Base-by-base conservation (phyloP, 768 basidiomycete species). In the Suillus alpinus region DNA sequence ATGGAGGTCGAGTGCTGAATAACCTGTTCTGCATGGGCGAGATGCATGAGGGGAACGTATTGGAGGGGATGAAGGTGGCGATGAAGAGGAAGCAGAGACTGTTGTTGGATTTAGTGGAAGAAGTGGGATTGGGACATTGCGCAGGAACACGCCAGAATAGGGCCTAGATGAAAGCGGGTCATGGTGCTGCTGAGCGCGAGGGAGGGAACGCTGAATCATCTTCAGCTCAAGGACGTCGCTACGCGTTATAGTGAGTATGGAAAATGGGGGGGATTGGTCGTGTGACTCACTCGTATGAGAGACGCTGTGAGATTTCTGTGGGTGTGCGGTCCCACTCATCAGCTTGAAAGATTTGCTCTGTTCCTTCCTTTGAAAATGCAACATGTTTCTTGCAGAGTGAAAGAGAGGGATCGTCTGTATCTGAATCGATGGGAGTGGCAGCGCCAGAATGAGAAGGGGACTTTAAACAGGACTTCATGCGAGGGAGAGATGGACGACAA, bases 291-390 rank as follows among this genome's bases (percentile, higher is more conserved):
- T 86, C 80, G 68, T 89, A 91, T 2, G 83, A 80, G 64, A 91
- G 74, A 61, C 79, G 81, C 36, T 79, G 78, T 6, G 86, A 81
- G 29, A 87, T 84, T 43, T 88, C 86, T 2, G 81, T 80, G 3
- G 90, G 89, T 1, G 87, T 89, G 16, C 90, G 80, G 70, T 92
- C 90, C 90, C 90, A 91, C 59, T 89, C 88, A 69, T 92, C 90
- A 3, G 87, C 90, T 34, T 79, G 71, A 68, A 81, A 81, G 10
- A 91, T 76, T 69, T 89, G 80, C 61, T 88, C 84, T 13, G 76
- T 73, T 57, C 80, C 81, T 2, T 81, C 75, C 3, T 76, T 76
- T 49, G 83, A 81, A 64, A 90, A 92, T 8, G 81, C 81, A 34
- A 92, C 90, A 36, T 80, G 81, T 73, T 90, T 89, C 62, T 72